phyloP scores from a whole-genome alignment of 164 flowering plant species.

The Nelumbo lutea region DNA sequence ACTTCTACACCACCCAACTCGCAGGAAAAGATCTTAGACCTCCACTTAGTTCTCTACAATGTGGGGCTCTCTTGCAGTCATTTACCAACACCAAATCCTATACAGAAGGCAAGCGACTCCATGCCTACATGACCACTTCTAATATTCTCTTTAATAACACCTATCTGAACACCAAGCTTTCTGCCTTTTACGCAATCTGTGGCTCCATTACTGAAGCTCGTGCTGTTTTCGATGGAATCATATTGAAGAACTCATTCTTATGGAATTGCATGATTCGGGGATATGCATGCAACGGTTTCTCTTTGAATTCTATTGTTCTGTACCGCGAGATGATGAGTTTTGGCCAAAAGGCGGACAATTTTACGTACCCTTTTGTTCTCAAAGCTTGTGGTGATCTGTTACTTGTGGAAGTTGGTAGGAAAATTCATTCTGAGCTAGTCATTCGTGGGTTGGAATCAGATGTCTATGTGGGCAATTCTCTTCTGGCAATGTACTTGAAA shows the following conservation, averaged over 20 bases:
- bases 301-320: conserved; percentile 22
- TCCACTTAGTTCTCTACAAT: conserved; percentile 24
- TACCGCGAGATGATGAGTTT: conserved; percentile 34
- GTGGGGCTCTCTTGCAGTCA: conserved; percentile 25
- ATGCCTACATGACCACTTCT: conserved; percentile 26
- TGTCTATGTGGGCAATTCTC: conserved; percentile 42
- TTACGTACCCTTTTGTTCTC: conserved; percentile 52
- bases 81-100: conserved; percentile 19
- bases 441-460: conserved; percentile 34
- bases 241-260: conserved; percentile 37
- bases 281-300: conserved; percentile 30
- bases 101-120: conserved; percentile 22
- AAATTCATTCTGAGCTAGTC: conserved; percentile 36
- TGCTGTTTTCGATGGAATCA: conserved; percentile 26
- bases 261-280: conserved; percentile 58
- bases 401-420: conserved; percentile 27
- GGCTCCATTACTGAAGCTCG: conserved; percentile 23
- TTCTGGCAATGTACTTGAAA: conserved; percentile 35
- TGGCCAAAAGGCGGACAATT: conserved; percentile 41
- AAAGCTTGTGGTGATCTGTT: conserved; percentile 48
- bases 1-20: conserved; percentile 2
- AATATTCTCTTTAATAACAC: conserved; percentile 31
- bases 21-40: not conserved
- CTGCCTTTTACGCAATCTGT: conserved; percentile 37
- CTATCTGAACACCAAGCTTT: conserved; percentile 36